Conservation (phyloP, 176 grass and related monocot genomes). For the Rhynchospora tenuis region DNA sequence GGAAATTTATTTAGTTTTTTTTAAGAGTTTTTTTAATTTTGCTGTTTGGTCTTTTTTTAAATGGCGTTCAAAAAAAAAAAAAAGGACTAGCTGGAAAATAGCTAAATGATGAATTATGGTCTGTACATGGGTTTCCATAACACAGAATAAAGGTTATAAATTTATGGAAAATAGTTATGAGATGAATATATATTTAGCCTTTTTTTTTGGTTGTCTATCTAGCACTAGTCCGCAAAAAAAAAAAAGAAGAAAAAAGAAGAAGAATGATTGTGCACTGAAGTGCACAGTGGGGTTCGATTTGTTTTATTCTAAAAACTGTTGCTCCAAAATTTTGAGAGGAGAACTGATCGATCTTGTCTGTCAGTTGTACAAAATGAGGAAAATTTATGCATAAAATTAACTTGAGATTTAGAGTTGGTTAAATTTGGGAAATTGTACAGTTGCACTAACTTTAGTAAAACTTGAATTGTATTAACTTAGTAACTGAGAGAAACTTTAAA, state of each 20-base stretch:
- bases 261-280: too few relatives aligned
- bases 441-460: background rate
- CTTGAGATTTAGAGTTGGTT: background rate
- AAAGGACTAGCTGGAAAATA: too few relatives aligned
- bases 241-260: too few relatives aligned
- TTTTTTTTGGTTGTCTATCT: background rate
- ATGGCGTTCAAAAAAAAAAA: too few relatives aligned
- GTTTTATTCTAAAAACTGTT: background rate
- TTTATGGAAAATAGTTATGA: background rate
- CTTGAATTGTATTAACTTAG: background rate
- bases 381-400: background rate
- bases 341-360: background rate
- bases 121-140: too few relatives aligned
- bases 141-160: background rate
- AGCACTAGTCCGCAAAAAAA: background rate
- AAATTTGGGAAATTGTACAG: background rate
- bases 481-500: background rate
- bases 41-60: too few relatives aligned
- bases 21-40: too few relatives aligned
- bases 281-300: background rate
- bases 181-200: background rate
- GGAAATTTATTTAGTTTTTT: background rate
- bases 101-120: too few relatives aligned
- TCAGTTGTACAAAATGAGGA: background rate
- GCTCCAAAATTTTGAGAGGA: background rate